Evolutionary conservation across 768 basidiomycete species (phyloP), one percentile per base, ranked within the genome.

Genomic region (Leucosporidium creatinivorum): DNA sequence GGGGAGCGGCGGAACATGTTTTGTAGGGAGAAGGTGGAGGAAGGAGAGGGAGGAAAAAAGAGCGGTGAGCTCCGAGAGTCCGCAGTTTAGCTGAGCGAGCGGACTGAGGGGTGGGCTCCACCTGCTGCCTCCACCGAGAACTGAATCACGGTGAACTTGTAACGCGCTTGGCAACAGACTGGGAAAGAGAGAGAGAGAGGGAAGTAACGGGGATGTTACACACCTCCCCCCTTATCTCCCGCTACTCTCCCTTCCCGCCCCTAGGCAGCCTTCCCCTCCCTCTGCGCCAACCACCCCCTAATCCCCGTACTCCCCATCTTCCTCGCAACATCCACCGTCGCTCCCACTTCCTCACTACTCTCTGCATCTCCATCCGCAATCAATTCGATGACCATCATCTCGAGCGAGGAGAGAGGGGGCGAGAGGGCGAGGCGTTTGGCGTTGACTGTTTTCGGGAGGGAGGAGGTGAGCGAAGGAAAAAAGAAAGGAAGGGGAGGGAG

Each of bases 281-380:
- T 57, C 33, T 33, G 7, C 0, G 74, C 85, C 68, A 99, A 87
- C 92, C 93, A 94, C 71, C 87, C 82, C 52, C 96, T 82, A 72
- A 99, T 94, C 68, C 83, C 89, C 10, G 93, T 94, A 76, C 92
- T 96, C 77, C 96, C 92, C 84, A 98, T 86, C 82, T 99, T 99
- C 33, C 86, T 83, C 70, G 84, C 82, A 76, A 87, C 87, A 66
- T 93, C 78, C 23, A 84, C 83, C 75, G 93, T 89, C 26, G 83
- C 84, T 23, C 55, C 36, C 25, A 49, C 23, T n/a, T 47, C 26
- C 30, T 9, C 19, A 57, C 58, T 31, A n/a, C 58, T 61, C 66
- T 52, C 48, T 3, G 18, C 31, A 13, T 23, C 44, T 23, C 30
- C 54, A 44, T 26, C 50, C 25, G 8, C 55, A 21, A 51, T 28